Percentiles rank a stretch among this genome's conserved stretches.
phyloP scores from a whole-genome alignment of 2,329 filamentous ascomycete species.

The Cercospora nicotianae region DNA sequence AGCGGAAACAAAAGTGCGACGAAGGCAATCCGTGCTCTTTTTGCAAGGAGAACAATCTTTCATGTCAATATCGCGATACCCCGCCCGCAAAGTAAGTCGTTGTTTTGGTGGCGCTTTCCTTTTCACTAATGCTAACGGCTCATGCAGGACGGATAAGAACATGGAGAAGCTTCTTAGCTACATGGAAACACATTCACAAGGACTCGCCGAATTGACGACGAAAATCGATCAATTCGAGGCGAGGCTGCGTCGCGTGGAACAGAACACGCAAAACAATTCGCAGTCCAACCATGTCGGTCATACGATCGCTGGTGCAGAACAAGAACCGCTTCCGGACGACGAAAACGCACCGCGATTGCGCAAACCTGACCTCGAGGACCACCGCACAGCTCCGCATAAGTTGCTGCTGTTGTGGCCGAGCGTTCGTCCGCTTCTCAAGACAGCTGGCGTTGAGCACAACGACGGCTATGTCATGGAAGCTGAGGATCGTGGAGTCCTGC shows the following conservation, averaged over 20 bases:
- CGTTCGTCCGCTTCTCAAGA: slow-evolving; percentile 40
- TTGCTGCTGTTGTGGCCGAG: slow-evolving; percentile 66
- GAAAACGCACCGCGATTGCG: slow-evolving; percentile 33
- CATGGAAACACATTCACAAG: slow-evolving; percentile 42
- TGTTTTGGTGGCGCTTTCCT: slow-evolving; percentile 6
- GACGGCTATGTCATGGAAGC: slow-evolving; percentile 41
- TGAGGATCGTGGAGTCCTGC: slow-evolving; percentile 41
- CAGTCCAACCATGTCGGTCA: slow-evolving; percentile 11
- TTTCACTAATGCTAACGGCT: neutral
- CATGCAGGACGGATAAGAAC: slow-evolving; percentile 49
- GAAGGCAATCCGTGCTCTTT: slow-evolving; percentile 80
- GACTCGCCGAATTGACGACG: slow-evolving; percentile 30
- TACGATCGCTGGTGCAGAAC: slow-evolving; percentile 15
- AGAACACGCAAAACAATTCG: slow-evolving; percentile 17
- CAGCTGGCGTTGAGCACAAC: slow-evolving; percentile 31
- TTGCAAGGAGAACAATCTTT: slow-evolving; percentile 80
- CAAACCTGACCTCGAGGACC: slow-evolving; percentile 75
- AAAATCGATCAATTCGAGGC: slow-evolving; percentile 34
- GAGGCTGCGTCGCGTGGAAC: slow-evolving; percentile 32
- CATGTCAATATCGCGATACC: slow-evolving; percentile 87
- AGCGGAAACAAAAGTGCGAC: slow-evolving; percentile 88
- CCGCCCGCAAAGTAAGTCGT: slow-evolving; percentile 79
- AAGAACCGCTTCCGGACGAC: slow-evolving; percentile 23
- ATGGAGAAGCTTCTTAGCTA: slow-evolving; percentile 51
- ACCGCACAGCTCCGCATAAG: slow-evolving; percentile 86